Evolutionary conservation across 2,329 filamentous ascomycete species (phyloP).

Genomic region (Penicillium occitanis): DNA sequence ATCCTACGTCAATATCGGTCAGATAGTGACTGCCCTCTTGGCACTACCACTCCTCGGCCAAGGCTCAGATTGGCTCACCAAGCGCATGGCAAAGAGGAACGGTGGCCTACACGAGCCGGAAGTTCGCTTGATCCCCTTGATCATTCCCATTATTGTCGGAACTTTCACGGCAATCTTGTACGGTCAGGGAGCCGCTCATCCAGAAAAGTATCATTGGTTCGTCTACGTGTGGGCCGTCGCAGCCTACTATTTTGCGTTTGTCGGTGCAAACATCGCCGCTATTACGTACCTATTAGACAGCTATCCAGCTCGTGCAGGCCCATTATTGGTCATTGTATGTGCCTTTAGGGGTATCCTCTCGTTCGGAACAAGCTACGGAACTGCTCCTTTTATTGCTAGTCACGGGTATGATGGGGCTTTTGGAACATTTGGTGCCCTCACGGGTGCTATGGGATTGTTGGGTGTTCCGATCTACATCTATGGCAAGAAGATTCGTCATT

Average conservation of each 20-base stretch:
- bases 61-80: constrained; percentile 41
- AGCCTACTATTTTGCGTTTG: constrained; percentile 28
- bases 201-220: constrained; percentile 25
- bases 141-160: constrained; percentile 42
- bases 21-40: constrained; percentile 41
- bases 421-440: constrained; percentile 34
- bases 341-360: constrained; percentile 49
- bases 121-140: constrained; percentile 35
- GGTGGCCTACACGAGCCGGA: constrained; percentile 46
- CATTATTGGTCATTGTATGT: constrained; percentile 49
- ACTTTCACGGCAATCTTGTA: constrained; percentile 42
- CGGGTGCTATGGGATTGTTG: constrained; percentile 31
- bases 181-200: constrained; percentile 38
- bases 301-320: constrained; percentile 45
- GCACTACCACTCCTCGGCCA: constrained; percentile 43
- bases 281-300: constrained; percentile 49
- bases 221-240: constrained; percentile 13
- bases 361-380: constrained; percentile 46
- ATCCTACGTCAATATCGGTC: constrained; percentile 42
- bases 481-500: constrained; percentile 33
- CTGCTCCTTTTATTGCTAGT: constrained; percentile 28
- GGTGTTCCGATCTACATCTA: constrained; percentile 34
- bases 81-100: constrained; percentile 37
- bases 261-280: constrained; percentile 46
- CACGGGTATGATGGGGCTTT: constrained; percentile 38